Evolutionary conservation across 164 flowering plant genomes (phyloP).

Genomic region (Houttuynia cordata): DNA sequence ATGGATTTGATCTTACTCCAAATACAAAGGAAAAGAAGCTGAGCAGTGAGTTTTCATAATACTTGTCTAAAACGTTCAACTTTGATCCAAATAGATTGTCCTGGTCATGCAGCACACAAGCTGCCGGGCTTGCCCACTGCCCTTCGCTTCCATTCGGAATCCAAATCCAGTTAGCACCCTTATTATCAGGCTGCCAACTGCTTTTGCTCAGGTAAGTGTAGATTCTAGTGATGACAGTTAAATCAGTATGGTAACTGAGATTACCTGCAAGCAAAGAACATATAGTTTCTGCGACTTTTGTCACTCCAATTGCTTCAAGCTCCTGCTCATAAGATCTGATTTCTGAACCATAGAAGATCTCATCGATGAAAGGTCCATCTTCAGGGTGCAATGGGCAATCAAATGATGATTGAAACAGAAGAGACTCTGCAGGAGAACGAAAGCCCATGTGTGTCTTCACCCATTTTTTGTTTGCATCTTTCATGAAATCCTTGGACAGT

Average conservation of each 20-base stretch:
- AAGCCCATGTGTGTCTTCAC: conserved; percentile 46
- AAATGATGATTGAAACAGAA: conserved; percentile 33
- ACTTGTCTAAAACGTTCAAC: conserved; percentile 29
- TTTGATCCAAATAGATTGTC: conserved; percentile 34
- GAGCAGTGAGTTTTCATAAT: conserved; percentile 26
- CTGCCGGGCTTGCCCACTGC: conserved; percentile 28
- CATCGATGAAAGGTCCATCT: conserved; percentile 67
- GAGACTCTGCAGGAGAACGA: conserved; percentile 28
- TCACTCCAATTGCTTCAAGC: conserved; percentile 40
- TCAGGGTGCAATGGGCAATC: conserved; percentile 13
- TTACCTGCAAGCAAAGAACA: conserved; percentile 30
- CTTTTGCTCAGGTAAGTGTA: conserved; percentile 26
- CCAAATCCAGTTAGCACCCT: conserved; percentile 27
- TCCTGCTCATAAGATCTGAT: conserved; percentile 26
- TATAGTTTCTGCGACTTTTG: conserved; percentile 19
- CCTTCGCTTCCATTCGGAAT: conserved; percentile 41
- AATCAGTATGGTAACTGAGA: conserved; percentile 23
- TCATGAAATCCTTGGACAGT: conserved; percentile 17
- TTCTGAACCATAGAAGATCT: conserved; percentile 37
- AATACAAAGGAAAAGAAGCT: conserved; percentile 32
- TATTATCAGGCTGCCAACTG: conserved; percentile 29
- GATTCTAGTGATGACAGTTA: conserved; percentile 25
- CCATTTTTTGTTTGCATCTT: conserved; percentile 27
- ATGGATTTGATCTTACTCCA: conserved; percentile 31
- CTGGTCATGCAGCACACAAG: conserved; percentile 44